Conservation (phyloP, 345 rosid genomes). For the Linum tenue region DNA sequence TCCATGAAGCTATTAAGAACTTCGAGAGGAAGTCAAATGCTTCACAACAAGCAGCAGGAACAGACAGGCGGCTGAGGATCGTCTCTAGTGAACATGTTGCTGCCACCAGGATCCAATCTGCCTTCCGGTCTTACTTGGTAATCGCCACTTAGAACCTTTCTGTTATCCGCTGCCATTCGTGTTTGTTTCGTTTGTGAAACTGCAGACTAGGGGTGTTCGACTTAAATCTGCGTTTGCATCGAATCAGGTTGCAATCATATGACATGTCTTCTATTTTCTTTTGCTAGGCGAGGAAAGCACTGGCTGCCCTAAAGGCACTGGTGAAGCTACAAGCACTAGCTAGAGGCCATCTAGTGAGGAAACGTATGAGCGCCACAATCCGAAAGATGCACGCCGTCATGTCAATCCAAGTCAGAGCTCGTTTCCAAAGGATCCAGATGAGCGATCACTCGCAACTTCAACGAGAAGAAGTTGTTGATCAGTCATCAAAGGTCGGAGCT, state of each 20-base stretch:
- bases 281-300: slow-evolving; percentile 52
- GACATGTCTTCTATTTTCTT: background rate
- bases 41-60: background rate
- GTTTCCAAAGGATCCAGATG: slow-evolving; percentile 49
- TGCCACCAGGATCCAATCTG: slow-evolving; percentile 50
- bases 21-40: background rate
- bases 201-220: background rate
- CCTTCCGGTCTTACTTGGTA: slow-evolving; percentile 54
- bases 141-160: no score
- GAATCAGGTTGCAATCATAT: no score
- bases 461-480: slow-evolving; percentile 5
- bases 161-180: background rate
- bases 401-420: slow-evolving; percentile 55
- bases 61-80: slow-evolving; percentile 8
- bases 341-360: slow-evolving; percentile 61
- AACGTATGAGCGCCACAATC: slow-evolving; percentile 39
- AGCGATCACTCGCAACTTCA: slow-evolving; percentile 21
- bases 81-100: slow-evolving; percentile 31
- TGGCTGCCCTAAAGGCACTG: slow-evolving; percentile 42
- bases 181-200: background rate
- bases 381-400: slow-evolving; percentile 48
- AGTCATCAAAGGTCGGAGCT: slow-evolving; percentile 17
- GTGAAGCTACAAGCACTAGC: slow-evolving; percentile 58
- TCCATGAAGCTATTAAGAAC: slow-evolving; percentile 1
- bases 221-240: no score